phyloP scores from a whole-genome alignment of 2,329 filamentous ascomycete genomes.

The Fusarium luffae region DNA sequence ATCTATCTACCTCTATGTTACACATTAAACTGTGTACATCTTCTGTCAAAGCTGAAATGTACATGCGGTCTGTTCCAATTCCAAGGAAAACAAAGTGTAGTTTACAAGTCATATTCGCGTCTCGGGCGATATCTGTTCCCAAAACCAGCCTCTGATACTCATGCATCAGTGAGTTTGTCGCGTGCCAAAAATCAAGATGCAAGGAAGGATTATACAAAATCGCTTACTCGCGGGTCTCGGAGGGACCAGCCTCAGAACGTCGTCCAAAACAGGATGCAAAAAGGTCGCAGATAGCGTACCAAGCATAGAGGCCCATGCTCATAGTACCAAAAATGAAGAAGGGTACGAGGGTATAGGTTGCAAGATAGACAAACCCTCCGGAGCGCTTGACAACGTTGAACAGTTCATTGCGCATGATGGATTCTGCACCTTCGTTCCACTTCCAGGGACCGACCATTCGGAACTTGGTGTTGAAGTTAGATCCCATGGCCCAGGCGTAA shows the following conservation, averaged over 20 bases:
- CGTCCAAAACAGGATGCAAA: slow-evolving; percentile 10
- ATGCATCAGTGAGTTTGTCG: not conserved
- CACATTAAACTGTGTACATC: not conserved
- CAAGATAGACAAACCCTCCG: slow-evolving; percentile 51
- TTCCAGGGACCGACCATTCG: slow-evolving; percentile 59
- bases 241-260: not conserved
- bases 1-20: not conserved
- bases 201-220: not conserved
- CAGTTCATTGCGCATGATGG: slow-evolving; percentile 57
- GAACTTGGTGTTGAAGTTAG: slow-evolving; percentile 63
- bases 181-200: not conserved
- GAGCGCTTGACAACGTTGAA: slow-evolving; percentile 53
- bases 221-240: not conserved
- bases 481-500: slow-evolving; percentile 60
- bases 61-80: not conserved
- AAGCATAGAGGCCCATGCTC: slow-evolving; percentile 46
- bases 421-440: slow-evolving; percentile 49
- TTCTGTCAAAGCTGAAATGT: not conserved
- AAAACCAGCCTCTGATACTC: not conserved
- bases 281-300: slow-evolving; percentile 21
- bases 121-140: not conserved
- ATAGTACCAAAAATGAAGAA: slow-evolving; percentile 51
- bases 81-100: not conserved
- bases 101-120: not conserved
- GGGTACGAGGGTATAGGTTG: slow-evolving; percentile 52